These are phyloP conservation scores for Hortiboletus flavorubellus DNA, from an alignment of 768 basidiomycete species.

Conservation along the genomic window DNA sequence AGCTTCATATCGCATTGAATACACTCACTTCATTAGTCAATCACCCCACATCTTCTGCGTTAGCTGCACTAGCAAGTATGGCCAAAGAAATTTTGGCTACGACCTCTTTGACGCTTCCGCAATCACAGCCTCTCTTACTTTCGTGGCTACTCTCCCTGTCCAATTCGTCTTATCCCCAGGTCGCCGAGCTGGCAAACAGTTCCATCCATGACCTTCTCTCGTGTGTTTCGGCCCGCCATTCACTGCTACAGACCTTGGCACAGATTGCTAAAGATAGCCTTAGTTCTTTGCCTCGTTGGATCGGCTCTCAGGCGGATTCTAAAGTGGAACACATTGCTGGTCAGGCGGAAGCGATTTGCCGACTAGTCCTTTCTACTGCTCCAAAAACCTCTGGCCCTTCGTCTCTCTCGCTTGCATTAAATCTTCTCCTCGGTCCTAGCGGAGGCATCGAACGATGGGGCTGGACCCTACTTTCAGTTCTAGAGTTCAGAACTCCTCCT, in stretches of 20 bases:
- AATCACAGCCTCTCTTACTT: slow-evolving; percentile 62
- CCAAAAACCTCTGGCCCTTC: slow-evolving; percentile 29
- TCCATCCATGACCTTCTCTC: slow-evolving; percentile 46
- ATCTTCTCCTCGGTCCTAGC: slow-evolving; percentile 69
- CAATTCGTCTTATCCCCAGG: slow-evolving; percentile 51
- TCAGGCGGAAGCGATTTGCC: slow-evolving; percentile 69
- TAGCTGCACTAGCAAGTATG: slow-evolving; percentile 53
- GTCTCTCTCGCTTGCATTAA: slow-evolving; percentile 51
- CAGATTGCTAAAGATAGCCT: slow-evolving; percentile 65
- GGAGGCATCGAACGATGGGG: slow-evolving; percentile 93
- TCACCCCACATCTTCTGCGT: slow-evolving; percentile 68
- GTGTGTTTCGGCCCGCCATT: slow-evolving; percentile 40
- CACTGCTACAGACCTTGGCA: slow-evolving; percentile 54
- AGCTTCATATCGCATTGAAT: slow-evolving; percentile 81
- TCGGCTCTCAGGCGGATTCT: slow-evolving; percentile 68
- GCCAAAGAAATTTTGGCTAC: slow-evolving; percentile 50
- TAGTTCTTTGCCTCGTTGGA: slow-evolving; percentile 64
- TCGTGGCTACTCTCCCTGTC: slow-evolving; percentile 73
- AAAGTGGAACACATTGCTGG: slow-evolving; percentile 67
- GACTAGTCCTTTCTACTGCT: slow-evolving; percentile 31
- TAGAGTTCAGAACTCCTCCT: slow-evolving; percentile 65
- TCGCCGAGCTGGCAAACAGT: slow-evolving; percentile 47
- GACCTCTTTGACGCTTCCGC: slow-evolving; percentile 63
- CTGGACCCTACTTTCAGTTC: slow-evolving; percentile 76
- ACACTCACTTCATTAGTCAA: slow-evolving; percentile 65